These are phyloP conservation scores for Annulohypoxylon bovei DNA, from an alignment of 495 filamentous ascomycete genomes.

Conservation along the genomic window DNA sequence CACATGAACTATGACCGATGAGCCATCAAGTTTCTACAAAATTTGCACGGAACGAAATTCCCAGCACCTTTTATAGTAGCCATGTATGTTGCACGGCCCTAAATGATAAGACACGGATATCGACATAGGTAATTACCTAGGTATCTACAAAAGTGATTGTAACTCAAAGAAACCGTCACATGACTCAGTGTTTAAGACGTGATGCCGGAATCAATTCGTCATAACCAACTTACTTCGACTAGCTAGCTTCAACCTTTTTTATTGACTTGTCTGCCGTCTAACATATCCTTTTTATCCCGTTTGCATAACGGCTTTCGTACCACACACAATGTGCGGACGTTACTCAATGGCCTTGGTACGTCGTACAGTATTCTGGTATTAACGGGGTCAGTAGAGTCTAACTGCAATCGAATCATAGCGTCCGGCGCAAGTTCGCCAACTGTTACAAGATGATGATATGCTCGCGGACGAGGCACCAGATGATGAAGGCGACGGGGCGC, in stretches of 20 bases:
- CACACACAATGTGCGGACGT: conserved; percentile 78
- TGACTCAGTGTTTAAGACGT: conserved; percentile 29
- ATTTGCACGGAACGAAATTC: background rate
- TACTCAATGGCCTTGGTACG: conserved; percentile 83
- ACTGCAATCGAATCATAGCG: conserved; percentile 54
- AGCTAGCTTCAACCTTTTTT: background rate
- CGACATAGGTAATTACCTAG: background rate
- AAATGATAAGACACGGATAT: background rate
- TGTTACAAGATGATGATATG: conserved; percentile 78
- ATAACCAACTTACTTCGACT: conserved; percentile 25
- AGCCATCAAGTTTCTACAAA: background rate
- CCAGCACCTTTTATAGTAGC: background rate
- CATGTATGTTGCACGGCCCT: background rate
- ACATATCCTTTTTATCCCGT: background rate
- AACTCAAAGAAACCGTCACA: conserved; percentile 18
- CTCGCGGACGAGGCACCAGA: conserved; percentile 78
- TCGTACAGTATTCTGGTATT: conserved; percentile 24
- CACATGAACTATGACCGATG: background rate
- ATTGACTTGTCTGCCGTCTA: background rate
- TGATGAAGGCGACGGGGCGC: conserved; percentile 67
- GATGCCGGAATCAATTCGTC: conserved; percentile 33
- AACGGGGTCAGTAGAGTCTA: conserved; percentile 18
- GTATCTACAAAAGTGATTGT: background rate
- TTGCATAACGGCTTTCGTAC: background rate
- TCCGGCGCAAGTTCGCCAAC: conserved; percentile 71